Base-by-base conservation (phyloP, 257 asterid genomes). In the Avicennia marina region DNA sequence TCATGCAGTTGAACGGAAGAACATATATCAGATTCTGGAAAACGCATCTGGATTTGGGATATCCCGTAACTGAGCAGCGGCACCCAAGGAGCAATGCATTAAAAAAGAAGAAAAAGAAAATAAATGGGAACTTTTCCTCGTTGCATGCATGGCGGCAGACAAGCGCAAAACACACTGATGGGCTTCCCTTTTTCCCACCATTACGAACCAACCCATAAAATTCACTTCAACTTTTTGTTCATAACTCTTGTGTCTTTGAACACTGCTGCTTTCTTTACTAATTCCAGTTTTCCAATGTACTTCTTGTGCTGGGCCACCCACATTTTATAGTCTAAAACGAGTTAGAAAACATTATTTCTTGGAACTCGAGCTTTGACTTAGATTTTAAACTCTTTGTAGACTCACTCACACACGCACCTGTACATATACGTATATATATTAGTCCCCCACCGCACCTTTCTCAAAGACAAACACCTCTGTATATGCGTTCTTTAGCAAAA, bases 121-220 rank as follows among this genome's bases (percentile, higher is more conserved):
- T n/a, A 72, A 65, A 68, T 60, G 54, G 41, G 53, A 56, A 73
- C 20, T 53, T 54, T 42, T 50, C 64, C 71, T 75, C 68, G 64
- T 68, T 76, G 83, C 94, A 71, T 85, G 87, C 90, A 85, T 77
- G 94, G 83, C 81, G 72, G 75, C 74, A 74, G 79, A 81, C 86
- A 73, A 31, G 78, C 56, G 53, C 70, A 65, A 22, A 74, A 69
- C 79, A 75, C 54, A 63, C 59, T 46, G 5, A 51, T 7, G 13
- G 2, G 56, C 58, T n/a, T n/a, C n/a, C n/a, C 52, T 63, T 66
- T 71, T 53, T 21, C 58, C 63, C 34, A 36, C 56, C 58, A 69
- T 53, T 56, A 25, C 17, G 69, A 68, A 58, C 46, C 34, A 40
- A 63, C 41, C 48, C 25, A 54, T 18, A 62, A 49, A 73, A 24